Conservation (phyloP, 805 yeast genomes). For the Candida sphagnicola region DNA sequence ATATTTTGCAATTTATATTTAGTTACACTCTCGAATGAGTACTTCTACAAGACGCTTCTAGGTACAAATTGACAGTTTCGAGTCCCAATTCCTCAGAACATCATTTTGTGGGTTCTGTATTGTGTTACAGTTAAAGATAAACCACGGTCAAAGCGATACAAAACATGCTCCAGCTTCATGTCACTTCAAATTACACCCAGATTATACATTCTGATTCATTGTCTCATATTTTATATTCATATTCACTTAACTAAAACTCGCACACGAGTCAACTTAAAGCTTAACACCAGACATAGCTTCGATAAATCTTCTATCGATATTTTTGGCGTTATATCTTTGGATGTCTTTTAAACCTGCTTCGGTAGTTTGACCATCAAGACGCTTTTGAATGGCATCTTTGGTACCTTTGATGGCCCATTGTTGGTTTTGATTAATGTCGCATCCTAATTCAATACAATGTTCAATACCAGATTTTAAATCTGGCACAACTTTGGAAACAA, state of each 20-base stretch:
- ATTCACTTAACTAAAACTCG: neutral
- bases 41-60: no score
- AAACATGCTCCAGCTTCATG: no score
- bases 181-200: no score
- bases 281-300: slow-evolving; percentile 6
- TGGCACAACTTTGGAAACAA: slow-evolving; percentile 44
- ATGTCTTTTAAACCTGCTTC: slow-evolving; percentile 49
- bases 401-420: slow-evolving; percentile 65
- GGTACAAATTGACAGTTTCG: no score
- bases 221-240: neutral
- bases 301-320: slow-evolving; percentile 16
- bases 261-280: slow-evolving; percentile 5
- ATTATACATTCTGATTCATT: no score
- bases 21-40: no score
- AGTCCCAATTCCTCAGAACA: no score
- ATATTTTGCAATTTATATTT: no score
- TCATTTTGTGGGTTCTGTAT: no score
- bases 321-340: slow-evolving; percentile 48
- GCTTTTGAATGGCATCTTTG: slow-evolving; percentile 48
- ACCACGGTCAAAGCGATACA: no score
- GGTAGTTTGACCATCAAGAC: slow-evolving; percentile 30
- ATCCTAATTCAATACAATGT: slow-evolving; percentile 48
- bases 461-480: slow-evolving; percentile 47
- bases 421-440: slow-evolving; percentile 40
- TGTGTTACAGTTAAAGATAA: no score